Percentiles rank a stretch among this genome's conserved stretches.
Evolutionary conservation across 2,329 filamentous ascomycete genomes (phyloP).

Genomic region (Amauroascus niger): DNA sequence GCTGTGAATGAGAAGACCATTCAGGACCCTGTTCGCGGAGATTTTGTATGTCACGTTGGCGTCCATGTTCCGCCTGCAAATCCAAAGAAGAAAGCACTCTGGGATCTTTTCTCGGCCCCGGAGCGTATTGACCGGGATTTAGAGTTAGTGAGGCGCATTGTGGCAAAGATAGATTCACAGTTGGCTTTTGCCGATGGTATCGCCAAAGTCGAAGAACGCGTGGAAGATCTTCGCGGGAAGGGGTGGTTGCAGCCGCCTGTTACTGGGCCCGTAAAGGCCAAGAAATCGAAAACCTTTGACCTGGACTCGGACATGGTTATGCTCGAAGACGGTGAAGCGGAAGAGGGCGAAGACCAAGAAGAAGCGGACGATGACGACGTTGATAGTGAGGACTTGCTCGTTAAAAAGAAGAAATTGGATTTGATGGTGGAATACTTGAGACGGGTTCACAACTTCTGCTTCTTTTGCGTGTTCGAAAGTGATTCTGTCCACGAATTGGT

Average conservation of each 20-base stretch:
- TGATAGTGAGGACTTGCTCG: conserved; percentile 79
- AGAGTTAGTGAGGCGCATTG: conserved; percentile 67
- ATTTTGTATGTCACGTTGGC: conserved; percentile 95
- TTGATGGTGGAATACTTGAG: conserved; percentile 92
- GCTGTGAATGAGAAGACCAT: conserved; percentile 98
- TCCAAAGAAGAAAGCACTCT: conserved; percentile 86
- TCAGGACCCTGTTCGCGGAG: conserved; percentile 82
- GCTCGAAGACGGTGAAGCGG: conserved; percentile 55
- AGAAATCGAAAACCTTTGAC: conserved; percentile 46
- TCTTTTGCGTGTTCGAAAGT: conserved; percentile 98
- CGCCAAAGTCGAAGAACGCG: conserved; percentile 72
- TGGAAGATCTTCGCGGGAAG: conserved; percentile 66
- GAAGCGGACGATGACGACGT: conserved; percentile 62
- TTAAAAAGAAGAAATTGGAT: conserved; percentile 95
- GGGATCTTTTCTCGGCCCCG: conserved; percentile 91
- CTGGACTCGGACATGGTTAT: conserved; percentile 33
- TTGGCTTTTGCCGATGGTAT: conserved; percentile 70
- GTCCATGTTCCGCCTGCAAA: conserved; percentile 82
- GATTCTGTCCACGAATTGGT: conserved; percentile 94
- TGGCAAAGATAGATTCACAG: conserved; percentile 75
- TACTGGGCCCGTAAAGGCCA: conserved; percentile 32
- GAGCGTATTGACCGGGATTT: conserved; percentile 90
- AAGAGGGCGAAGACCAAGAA: conserved; percentile 70
- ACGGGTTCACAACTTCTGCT: conserved; percentile 96
- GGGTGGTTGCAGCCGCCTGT: conserved; percentile 62